Base-by-base conservation (phyloP, 2,329 filamentous ascomycete species). In the Penicillium sp. region DNA sequence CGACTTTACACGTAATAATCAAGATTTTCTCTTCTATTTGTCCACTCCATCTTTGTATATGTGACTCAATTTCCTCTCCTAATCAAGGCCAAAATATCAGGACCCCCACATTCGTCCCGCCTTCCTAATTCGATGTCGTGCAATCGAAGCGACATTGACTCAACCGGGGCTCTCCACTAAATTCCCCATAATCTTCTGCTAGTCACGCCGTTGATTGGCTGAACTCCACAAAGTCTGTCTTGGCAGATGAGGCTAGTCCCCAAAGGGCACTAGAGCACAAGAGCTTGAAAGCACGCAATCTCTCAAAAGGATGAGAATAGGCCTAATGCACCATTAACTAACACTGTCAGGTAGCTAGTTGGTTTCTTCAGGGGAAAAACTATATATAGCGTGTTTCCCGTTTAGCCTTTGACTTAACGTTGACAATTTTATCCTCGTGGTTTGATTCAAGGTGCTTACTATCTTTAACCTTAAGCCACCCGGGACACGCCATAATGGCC, bases 401-500 rank as follows among this genome's bases (percentile, higher is more conserved):
- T 17, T 29, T 37, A 22, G 13, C 3, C 12, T 37, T 21, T 32
- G 32, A 4, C 13, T 12, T 2, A 13, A 6, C 5, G 10, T 19
- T 8, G 24, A 4, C n/a, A 34, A 17, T 6, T 21, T 32, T 31
- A 33, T 34, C 8, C 24, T 10, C 15, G 22, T 43, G 39, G 46
- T 26, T 49, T 38, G 34, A 32, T n/a, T 17, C n/a, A 35, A 49
- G n/a, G 21, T 26, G 37, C 12, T 31, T 33, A 33, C 5, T 24
- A 29, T n/a, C 21, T 21, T 32, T 29, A 19, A 22, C 28, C 40
- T 28, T 17, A 19, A 32, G n/a, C 19, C 15, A 26, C 26, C 26
- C 26, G 8, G 26, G 8, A 19, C 9, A 43, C 22, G 21, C 37
- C 7, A 39, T 26, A 38, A 61, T 60, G 58, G 42, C 49, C 9